A percentile compares a stretch with the other conserved stretches of the same genome.
phyloP scores from a whole-genome alignment of 495 filamentous ascomycete species.

The Daldinia concentrica region DNA sequence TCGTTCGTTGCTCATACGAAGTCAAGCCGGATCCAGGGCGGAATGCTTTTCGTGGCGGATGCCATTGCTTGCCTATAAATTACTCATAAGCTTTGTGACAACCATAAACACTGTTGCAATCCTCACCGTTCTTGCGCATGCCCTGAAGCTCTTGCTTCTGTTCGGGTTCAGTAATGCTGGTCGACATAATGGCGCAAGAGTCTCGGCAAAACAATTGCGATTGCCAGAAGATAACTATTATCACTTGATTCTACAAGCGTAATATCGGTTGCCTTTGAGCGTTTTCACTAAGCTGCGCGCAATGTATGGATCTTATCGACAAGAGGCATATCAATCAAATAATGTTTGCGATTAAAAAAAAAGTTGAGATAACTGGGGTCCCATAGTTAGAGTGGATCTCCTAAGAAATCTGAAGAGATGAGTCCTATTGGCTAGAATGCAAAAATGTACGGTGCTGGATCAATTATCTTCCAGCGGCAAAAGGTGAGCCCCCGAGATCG shows the following conservation, averaged over 20 bases:
- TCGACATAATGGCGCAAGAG: constrained; percentile 32
- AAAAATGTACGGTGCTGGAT: constrained; percentile 6
- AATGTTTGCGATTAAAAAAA: constrained; percentile 17
- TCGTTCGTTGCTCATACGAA: constrained; percentile 78
- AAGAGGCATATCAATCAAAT: constrained; percentile 10
- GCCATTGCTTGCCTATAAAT: constrained; percentile 92
- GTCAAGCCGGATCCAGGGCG: constrained; percentile 79
- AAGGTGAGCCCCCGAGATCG: not conserved
- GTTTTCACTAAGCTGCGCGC: constrained; percentile 12
- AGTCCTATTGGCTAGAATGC: not conserved
- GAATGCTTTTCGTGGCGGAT: constrained; percentile 82
- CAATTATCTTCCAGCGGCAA: constrained; percentile 20
- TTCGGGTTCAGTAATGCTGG: constrained; percentile 3
- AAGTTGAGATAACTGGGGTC: not conserved
- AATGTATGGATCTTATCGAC: constrained; percentile 11
- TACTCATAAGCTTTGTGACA: constrained; percentile 13
- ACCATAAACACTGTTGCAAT: not conserved
- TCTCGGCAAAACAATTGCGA: not conserved
- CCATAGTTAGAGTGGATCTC: not conserved
- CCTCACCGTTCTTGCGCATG: constrained; percentile 72
- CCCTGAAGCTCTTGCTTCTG: constrained; percentile 54
- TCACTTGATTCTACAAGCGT: not conserved
- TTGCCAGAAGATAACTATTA: not conserved
- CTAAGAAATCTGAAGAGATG: not conserved
- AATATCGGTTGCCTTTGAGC: not conserved